Conservation (phyloP, 768 basidiomycete genomes). For the Boletales sp. region DNA sequence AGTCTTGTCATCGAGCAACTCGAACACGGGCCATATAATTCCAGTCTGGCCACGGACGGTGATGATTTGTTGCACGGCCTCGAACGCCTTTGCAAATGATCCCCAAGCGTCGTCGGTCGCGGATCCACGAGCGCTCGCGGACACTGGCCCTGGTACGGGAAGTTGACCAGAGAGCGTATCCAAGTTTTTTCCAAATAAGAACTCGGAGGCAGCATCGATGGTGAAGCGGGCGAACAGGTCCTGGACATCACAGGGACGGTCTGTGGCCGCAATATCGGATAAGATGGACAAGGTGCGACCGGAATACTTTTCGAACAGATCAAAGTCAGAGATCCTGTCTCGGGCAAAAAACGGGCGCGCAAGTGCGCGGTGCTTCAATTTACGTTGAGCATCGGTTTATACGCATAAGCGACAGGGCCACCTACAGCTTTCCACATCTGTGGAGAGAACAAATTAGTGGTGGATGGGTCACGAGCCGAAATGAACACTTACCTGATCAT, state of each 20-base stretch:
- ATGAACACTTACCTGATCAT: slow-evolving; percentile 52
- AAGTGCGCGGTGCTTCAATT: slow-evolving; percentile 54
- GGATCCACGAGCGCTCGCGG: slow-evolving; percentile 56
- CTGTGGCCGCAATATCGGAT: slow-evolving; percentile 34
- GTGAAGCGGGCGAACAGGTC: slow-evolving; percentile 68
- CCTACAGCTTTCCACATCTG: slow-evolving; percentile 64
- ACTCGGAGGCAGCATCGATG: slow-evolving; percentile 69
- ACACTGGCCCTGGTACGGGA: slow-evolving; percentile 44
- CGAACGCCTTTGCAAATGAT: slow-evolving; percentile 45
- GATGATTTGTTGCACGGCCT: slow-evolving; percentile 36
- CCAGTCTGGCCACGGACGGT: slow-evolving; percentile 35
- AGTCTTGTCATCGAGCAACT: slow-evolving; percentile 39
- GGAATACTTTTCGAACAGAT: slow-evolving; percentile 58
- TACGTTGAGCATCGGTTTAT: slow-evolving; percentile 2
- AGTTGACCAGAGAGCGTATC: slow-evolving; percentile 55
- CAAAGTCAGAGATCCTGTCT: slow-evolving; percentile 69
- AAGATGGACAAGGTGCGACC: slow-evolving; percentile 46
- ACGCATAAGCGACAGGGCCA: not conserved
- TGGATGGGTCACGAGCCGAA: not conserved
- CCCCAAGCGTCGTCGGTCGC: slow-evolving; percentile 60
- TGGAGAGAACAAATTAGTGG: slow-evolving; percentile 3
- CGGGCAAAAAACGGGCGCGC: slow-evolving; percentile 73
- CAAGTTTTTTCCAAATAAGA: slow-evolving; percentile 64
- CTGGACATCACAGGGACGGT: slow-evolving; percentile 56
- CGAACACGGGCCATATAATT: slow-evolving; percentile 40